phyloP scores from a whole-genome alignment of 352 stramenopile species.

The Globisporangium nunn region DNA sequence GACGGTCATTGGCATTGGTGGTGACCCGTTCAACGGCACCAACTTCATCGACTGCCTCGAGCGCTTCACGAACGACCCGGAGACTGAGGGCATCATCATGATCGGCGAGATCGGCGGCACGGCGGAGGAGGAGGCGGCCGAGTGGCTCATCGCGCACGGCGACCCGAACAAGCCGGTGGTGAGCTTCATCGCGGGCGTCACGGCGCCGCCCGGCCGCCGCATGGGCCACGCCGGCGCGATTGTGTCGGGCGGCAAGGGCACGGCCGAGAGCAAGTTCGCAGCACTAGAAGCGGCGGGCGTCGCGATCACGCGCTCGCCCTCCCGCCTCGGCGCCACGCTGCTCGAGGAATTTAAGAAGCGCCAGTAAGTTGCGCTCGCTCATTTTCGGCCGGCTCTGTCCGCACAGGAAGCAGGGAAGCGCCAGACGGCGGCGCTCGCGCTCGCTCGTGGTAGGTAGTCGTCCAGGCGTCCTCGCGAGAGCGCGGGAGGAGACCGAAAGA shows the following conservation, averaged over 20 bases:
- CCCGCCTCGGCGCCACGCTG: constrained; percentile 95
- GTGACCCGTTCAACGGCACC: constrained; percentile 99
- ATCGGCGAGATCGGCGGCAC: constrained; percentile 99
- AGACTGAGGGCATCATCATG: constrained; percentile 99
- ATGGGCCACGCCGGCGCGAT: constrained; percentile 99
- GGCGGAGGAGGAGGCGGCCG: constrained; percentile 97
- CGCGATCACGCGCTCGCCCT: constrained; percentile 94
- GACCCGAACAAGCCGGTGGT: constrained; percentile 99
- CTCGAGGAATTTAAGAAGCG: constrained; percentile 92
- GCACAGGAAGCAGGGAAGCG: too few relatives aligned
- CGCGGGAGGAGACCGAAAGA: neutral
- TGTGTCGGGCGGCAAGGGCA: constrained; percentile 97
- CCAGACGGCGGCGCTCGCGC: too few relatives aligned
- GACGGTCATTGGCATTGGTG: constrained; percentile 99
- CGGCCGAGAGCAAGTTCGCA: constrained; percentile 96
- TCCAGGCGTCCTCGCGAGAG: neutral
- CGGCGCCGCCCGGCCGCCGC: constrained; percentile 95
- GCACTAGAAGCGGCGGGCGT: constrained; percentile 94
- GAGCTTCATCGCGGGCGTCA: constrained; percentile 99
- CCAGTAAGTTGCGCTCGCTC: constrained; percentile 18
- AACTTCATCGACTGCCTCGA: constrained; percentile 99
- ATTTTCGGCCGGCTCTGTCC: neutral
- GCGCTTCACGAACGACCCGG: constrained; percentile 98
- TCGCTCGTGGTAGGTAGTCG: neutral
- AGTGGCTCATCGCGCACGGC: constrained; percentile 97